These are phyloP conservation scores for Camellia japonica DNA, from an alignment of 148 eudicot species.

Conservation along the genomic window DNA sequence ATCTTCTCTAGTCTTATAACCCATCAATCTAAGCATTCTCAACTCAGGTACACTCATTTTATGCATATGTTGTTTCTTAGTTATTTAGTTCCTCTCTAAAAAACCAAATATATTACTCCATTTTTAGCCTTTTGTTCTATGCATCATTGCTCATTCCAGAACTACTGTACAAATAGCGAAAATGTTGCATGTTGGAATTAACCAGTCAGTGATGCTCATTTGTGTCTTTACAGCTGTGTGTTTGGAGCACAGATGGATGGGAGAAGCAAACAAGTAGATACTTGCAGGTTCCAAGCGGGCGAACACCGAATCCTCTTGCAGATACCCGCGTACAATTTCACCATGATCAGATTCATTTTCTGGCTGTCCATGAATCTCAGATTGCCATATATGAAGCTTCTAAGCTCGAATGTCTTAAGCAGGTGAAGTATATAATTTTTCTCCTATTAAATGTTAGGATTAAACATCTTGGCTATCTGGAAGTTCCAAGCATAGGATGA, in stretches of 20 bases:
- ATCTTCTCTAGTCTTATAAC: too few relatives aligned
- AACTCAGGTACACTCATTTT: too few relatives aligned
- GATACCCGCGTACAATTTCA: slow-evolving; percentile 93
- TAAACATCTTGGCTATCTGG: neutral
- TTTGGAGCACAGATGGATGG: slow-evolving; percentile 87
- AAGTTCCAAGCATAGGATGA: neutral
- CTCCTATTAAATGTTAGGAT: neutral
- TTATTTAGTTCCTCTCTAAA: neutral
- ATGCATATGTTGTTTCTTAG: neutral
- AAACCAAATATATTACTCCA: neutral
- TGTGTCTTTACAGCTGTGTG: slow-evolving; percentile 56
- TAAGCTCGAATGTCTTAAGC: slow-evolving; percentile 73
- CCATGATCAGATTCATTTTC: slow-evolving; percentile 76
- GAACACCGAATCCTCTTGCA: slow-evolving; percentile 52
- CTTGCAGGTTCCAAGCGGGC: slow-evolving; percentile 62
- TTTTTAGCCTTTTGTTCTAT: neutral
- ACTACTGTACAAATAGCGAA: neutral
- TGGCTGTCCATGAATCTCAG: slow-evolving; percentile 89
- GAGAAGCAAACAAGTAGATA: slow-evolving; percentile 55
- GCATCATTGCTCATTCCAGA: slow-evolving; percentile 3
- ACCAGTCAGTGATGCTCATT: neutral
- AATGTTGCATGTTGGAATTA: neutral
- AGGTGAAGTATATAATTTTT: slow-evolving; percentile 37
- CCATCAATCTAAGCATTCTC: too few relatives aligned
- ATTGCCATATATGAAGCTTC: slow-evolving; percentile 85